Base-by-base conservation (phyloP, 1,284 basidiomycete genomes). In the Ustilago sp. region DNA sequence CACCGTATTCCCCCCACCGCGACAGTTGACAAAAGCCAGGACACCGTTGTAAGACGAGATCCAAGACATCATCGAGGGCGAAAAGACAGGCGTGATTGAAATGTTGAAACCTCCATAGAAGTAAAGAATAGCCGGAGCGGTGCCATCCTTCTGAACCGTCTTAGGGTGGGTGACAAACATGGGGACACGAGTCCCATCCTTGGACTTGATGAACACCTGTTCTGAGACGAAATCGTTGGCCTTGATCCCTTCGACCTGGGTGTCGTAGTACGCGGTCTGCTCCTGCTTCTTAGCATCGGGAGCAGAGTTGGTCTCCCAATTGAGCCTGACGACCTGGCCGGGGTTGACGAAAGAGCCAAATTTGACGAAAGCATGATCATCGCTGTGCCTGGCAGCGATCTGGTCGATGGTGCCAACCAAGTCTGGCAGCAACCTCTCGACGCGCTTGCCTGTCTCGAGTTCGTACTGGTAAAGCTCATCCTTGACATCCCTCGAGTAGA, bases 161-260 rank as follows among this genome's bases (percentile, higher is more conserved):
- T 92, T 92, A 82, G 92, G 92, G 57, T 91, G 89, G 35, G 94
- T 93, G 66, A 95, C 89, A 83, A 94, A 95, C 93, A 95, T 94
- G 2, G 93, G 93, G 38, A 95, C 88, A 57, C 89, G 89, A 2
- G 93, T 94, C 0, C 93, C 93, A 81, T 95, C 94, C 84, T 92
- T 92, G 86, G 90, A 91, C 88, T 85, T 63, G 71, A 84, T 80
- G 38, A 83, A 79, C 63, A 90, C 90, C 87, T 94, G 93, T 75
- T 90, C 89, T 34, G 90, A 89, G 9, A 90, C 88, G 82, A 94
- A 95, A 62, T 94, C 92, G 5, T 91, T 89, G 1, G 90, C 88
- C 59, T 89, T 88, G 59, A 95, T 87, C 1, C 92, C 92, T 8
- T 88, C 89, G 12, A 94, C 89, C 62, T 89, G 84, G 0, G 91